Base-by-base conservation (phyloP, 495 filamentous ascomycete genomes). In the Glutinoglossum americanum region DNA sequence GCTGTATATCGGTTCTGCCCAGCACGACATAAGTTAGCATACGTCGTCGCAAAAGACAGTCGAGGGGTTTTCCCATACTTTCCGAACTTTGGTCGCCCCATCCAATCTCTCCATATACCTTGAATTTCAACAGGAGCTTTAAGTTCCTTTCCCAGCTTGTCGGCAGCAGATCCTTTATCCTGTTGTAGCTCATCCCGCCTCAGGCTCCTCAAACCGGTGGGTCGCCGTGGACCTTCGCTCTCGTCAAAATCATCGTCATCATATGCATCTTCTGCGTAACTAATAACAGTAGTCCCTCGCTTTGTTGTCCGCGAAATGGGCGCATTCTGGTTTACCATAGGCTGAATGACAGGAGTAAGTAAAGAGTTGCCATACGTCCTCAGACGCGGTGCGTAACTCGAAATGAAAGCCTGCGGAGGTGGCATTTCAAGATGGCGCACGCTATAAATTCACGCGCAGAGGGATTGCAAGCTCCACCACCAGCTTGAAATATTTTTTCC, bases 231-330 rank as follows among this genome's bases (percentile, higher is more conserved):
- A 33, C 74, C 79, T 64, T 89, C 85, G 47, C 80, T 85, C 48
- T 94, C 89, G 39, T 95, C 89, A 60, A 95, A 90, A 62, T 95
- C 89, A 55, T 92, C 83, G 68, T 98, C 89, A 57, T 96, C 92
- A 63, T 78, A 94, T 19, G 86, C 89, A 64, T 96, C 88, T 67
- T 99, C 92, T 30, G 92, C 89, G 64, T 99, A 99, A 68, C 95
- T 97, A 65, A 96, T 89, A 48, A 88, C 86, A 41, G 86, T 87
- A 1, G 92, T 97, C 39, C 92, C 93, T 66, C 92, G 85, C 71
- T 99, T 99, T 21, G 92, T 97, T 21, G 88, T 95, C 64, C 90
- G 80, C 59, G 85, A 76, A 21, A 80, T 73, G 9, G 86, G 84
- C 27, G 78, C 82, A 23, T 73, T 73, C 60, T 82, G 75, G 59